Conservation (phyloP, 371 early-diverging fungal genomes). For the Sporodiniella umbellata region DNA sequence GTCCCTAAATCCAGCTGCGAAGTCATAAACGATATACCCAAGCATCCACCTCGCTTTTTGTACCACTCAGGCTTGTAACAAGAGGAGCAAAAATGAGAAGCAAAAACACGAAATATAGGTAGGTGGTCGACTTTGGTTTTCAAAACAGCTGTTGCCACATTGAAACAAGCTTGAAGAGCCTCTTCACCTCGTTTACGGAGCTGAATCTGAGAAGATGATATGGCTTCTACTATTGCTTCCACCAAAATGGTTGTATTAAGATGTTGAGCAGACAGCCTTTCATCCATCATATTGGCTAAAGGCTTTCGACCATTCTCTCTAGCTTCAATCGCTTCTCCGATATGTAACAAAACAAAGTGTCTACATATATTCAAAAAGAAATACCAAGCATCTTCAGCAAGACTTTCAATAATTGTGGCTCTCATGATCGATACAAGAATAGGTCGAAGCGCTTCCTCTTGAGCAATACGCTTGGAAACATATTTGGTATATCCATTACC, state of each 20-base stretch:
- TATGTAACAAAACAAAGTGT: slow-evolving; percentile 74
- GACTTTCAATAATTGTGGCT: slow-evolving; percentile 58
- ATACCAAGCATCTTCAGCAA: slow-evolving; percentile 65
- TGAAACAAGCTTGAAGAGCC: slow-evolving; percentile 61
- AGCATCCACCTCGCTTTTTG: slow-evolving; percentile 85
- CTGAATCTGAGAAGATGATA: slow-evolving; percentile 64
- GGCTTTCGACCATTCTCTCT: slow-evolving; percentile 48
- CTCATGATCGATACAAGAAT: slow-evolving; percentile 67
- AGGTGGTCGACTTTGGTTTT: slow-evolving; percentile 63
- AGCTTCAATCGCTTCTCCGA: slow-evolving; percentile 64
- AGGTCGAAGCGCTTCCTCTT: slow-evolving; percentile 63
- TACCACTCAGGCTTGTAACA: slow-evolving; percentile 88
- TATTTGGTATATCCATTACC: slow-evolving; percentile 45
- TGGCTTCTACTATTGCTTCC: slow-evolving; percentile 76
- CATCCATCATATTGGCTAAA: slow-evolving; percentile 45
- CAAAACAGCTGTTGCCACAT: slow-evolving; percentile 53
- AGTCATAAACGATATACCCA: slow-evolving; percentile 84
- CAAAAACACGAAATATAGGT: slow-evolving; percentile 75
- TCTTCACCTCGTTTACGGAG: slow-evolving; percentile 66
- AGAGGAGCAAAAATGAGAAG: slow-evolving; percentile 75
- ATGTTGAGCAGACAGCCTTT: slow-evolving; percentile 39
- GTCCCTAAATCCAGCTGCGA: slow-evolving; percentile 80
- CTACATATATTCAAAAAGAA: slow-evolving; percentile 66
- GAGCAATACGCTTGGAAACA: slow-evolving; percentile 55
- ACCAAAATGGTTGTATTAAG: slow-evolving; percentile 67